Evolutionary conservation across 2,329 filamentous ascomycete species (phyloP).

Genomic region (Fusarium tanahbumbuense): DNA sequence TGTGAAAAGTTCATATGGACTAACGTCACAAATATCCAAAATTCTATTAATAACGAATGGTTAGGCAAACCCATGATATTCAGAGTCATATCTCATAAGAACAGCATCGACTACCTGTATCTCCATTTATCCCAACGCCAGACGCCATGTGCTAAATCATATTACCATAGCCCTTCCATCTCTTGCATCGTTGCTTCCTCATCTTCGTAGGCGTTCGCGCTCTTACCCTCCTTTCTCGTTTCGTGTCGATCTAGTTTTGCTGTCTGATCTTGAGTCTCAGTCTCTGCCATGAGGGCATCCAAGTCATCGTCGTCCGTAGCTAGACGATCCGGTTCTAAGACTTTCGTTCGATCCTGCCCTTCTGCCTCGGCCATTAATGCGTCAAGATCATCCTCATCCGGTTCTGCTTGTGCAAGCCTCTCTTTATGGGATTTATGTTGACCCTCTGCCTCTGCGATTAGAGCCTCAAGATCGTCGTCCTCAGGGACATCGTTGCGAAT

Average conservation of each 20-base stretch:
- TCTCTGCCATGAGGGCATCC: slow-evolving; percentile 65
- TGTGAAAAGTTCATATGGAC: neutral
- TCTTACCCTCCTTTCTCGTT: slow-evolving; percentile 3
- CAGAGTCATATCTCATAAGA: neutral
- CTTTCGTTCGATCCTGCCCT: slow-evolving; percentile 30
- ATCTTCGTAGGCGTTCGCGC: slow-evolving; percentile 63
- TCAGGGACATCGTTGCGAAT: slow-evolving; percentile 50
- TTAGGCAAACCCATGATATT: neutral
- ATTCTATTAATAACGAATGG: neutral
- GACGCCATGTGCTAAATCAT: neutral
- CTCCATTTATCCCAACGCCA: neutral
- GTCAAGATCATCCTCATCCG: slow-evolving; percentile 63
- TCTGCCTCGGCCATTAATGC: slow-evolving; percentile 65
- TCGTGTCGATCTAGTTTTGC: neutral
- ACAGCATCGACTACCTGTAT: too few species aligned
- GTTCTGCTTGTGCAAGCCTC: slow-evolving; percentile 15
- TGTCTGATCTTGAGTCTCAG: slow-evolving; percentile 48
- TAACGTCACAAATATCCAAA: neutral
- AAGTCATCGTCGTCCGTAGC: slow-evolving; percentile 59
- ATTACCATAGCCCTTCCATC: slow-evolving; percentile 66
- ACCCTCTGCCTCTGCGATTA: slow-evolving; percentile 63
- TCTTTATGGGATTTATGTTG: slow-evolving; percentile 29
- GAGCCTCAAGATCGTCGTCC: slow-evolving; percentile 64
- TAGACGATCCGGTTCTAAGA: slow-evolving; percentile 16
- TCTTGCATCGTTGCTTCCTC: slow-evolving; percentile 77